phyloP scores from a whole-genome alignment of 2,329 filamentous ascomycete genomes.

The Phyllosticta citribraziliensis region DNA sequence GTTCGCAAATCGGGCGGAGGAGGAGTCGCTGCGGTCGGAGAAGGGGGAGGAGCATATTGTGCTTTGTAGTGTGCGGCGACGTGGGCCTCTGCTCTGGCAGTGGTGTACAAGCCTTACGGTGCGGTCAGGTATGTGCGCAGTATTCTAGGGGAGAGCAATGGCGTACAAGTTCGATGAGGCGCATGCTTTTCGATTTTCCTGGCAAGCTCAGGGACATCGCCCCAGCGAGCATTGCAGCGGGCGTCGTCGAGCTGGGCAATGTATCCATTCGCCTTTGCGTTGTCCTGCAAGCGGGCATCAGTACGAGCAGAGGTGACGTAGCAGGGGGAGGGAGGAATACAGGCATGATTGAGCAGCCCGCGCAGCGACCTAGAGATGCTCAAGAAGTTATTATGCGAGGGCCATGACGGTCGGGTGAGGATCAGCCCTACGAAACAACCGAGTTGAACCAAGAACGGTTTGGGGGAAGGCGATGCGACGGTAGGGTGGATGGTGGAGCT shows the following conservation, averaged over 20 bases:
- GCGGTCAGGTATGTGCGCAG: conserved; percentile 1
- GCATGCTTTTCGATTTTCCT: conserved; percentile 94
- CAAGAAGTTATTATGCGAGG: background rate
- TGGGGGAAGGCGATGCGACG: conserved; percentile 4
- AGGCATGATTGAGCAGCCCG: conserved; percentile 4
- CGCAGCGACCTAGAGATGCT: background rate
- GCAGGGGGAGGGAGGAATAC: conserved; percentile 1
- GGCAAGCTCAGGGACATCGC: conserved; percentile 74
- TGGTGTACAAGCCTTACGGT: conserved; percentile 34
- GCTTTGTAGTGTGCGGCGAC: conserved; percentile 31
- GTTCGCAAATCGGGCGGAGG: conserved; percentile 5
- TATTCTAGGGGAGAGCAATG: conserved; percentile 12
- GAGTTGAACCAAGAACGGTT: conserved; percentile 1
- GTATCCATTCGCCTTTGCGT: conserved; percentile 73
- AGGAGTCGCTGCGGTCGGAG: conserved; percentile 23
- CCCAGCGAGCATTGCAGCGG: conserved; percentile 81
- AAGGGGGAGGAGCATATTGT: conserved; percentile 33
- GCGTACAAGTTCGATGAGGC: conserved; percentile 70
- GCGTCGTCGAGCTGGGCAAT: conserved; percentile 73
- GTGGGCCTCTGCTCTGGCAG: conserved; percentile 37
- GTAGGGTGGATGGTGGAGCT: background rate
- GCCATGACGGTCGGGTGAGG: background rate
- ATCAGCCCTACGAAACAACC: background rate
- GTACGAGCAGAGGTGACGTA: conserved; percentile 8
- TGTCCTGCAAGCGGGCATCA: conserved; percentile 31